These are phyloP conservation scores for Macrophomina tecta DNA, from an alignment of 2,329 filamentous ascomycete genomes.

Conservation along the genomic window DNA sequence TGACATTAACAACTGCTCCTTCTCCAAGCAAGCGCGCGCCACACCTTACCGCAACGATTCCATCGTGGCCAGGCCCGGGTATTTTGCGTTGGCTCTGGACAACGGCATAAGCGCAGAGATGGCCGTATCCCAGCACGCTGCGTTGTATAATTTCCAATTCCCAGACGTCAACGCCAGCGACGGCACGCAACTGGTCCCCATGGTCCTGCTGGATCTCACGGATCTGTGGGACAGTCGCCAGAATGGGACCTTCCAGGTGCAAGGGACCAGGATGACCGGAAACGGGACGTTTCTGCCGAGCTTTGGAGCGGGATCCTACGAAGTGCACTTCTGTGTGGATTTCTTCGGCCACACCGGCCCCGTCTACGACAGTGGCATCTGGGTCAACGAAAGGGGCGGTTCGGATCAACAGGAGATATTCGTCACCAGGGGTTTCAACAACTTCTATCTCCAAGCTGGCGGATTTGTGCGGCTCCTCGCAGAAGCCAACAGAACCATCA, in stretches of 20 bases:
- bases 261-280: slow-evolving; percentile 60
- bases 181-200: slow-evolving; percentile 53
- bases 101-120: slow-evolving; percentile 66
- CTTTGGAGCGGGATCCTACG: slow-evolving; percentile 67
- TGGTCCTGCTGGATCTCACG: slow-evolving; percentile 65
- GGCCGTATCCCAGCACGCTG: slow-evolving; percentile 64
- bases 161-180: slow-evolving; percentile 39
- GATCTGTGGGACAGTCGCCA: slow-evolving; percentile 62
- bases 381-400: slow-evolving; percentile 60
- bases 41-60: slow-evolving; percentile 58
- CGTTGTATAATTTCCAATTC: slow-evolving; percentile 67
- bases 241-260: slow-evolving; percentile 60
- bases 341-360: slow-evolving; percentile 59
- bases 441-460: slow-evolving; percentile 43
- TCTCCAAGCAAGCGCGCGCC: slow-evolving; percentile 56
- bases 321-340: slow-evolving; percentile 66
- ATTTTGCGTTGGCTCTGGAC: slow-evolving; percentile 63
- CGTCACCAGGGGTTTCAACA: slow-evolving; percentile 44
- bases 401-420: slow-evolving; percentile 49
- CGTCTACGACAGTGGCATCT: slow-evolving; percentile 61
- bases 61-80: slow-evolving; percentile 62
- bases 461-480: slow-evolving; percentile 58
- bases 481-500: slow-evolving; percentile 60
- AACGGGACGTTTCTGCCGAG: slow-evolving; percentile 65
- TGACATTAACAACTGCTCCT: slow-evolving; percentile 65